Percentiles rank a stretch among this genome's conserved stretches.
phyloP scores from a whole-genome alignment of 257 asterid genomes.

The Orobanche coerulescens region DNA sequence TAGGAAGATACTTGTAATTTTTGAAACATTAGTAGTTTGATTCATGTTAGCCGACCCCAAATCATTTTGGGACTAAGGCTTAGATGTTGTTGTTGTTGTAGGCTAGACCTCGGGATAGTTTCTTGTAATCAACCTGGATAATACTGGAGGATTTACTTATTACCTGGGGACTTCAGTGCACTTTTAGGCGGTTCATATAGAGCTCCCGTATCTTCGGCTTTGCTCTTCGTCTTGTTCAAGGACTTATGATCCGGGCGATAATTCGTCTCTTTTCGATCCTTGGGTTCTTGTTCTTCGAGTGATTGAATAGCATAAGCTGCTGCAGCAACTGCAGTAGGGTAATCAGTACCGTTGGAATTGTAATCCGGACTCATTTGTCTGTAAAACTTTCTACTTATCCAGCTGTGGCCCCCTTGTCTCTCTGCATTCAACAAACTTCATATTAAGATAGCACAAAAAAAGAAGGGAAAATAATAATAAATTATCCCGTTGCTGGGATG shows the following conservation, averaged over 20 bases:
- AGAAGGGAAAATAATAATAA: not conserved
- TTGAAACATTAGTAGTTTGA: too few species aligned
- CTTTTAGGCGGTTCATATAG: slow-evolving; percentile 31
- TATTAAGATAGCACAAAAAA: not conserved
- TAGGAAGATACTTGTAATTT: too few species aligned
- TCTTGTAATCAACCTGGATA: too few species aligned
- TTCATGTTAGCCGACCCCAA: too few species aligned
- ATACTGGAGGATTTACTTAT: not conserved
- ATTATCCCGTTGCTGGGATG: not conserved
- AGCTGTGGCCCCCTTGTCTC: slow-evolving; percentile 43
- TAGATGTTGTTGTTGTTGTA: too few species aligned
- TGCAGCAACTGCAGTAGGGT: slow-evolving; percentile 74
- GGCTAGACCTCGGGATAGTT: too few species aligned
- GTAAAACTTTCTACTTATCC: slow-evolving; percentile 58
- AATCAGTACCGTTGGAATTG: slow-evolving; percentile 40
- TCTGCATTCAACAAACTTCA: slow-evolving; percentile 34
- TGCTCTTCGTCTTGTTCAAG: slow-evolving; percentile 32
- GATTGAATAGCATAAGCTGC: slow-evolving; percentile 78
- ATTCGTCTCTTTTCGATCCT: slow-evolving; percentile 21
- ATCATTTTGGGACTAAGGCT: too few species aligned
- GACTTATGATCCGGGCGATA: slow-evolving; percentile 26
- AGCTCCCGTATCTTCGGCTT: slow-evolving; percentile 24
- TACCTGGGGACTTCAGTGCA: slow-evolving; percentile 51
- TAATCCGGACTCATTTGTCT: slow-evolving; percentile 48
- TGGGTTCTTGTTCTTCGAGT: slow-evolving; percentile 40